Conservation (phyloP, 768 basidiomycete genomes). For the Mycena galopus region DNA sequence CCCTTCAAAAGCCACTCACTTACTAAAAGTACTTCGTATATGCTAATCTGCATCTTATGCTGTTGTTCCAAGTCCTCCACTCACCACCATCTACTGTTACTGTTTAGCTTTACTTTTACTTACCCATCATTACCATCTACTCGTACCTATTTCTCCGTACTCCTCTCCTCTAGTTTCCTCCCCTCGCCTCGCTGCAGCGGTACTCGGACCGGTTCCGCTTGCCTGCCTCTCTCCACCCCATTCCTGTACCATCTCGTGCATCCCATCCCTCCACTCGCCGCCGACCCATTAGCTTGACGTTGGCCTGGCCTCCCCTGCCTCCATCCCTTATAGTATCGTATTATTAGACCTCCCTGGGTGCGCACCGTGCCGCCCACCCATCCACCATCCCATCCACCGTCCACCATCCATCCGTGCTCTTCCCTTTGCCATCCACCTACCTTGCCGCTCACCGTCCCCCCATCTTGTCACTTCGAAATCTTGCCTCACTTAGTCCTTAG, state of each 20-base stretch:
- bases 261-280: no score
- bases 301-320: not conserved
- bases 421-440: not conserved
- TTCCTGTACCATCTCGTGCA: not conserved
- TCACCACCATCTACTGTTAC: not conserved
- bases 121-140: no score
- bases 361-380: no score
- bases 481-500: not conserved
- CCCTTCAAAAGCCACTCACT: not conserved
- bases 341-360: not conserved
- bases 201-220: not conserved
- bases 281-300: not conserved
- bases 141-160: not conserved
- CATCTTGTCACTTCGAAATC: not conserved
- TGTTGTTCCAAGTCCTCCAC: not conserved
- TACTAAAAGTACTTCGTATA: not conserved
- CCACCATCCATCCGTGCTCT: not conserved
- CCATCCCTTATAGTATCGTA: not conserved
- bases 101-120: no score
- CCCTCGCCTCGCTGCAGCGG: not conserved
- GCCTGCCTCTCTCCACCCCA: not conserved
- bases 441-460: not conserved
- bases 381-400: not conserved
- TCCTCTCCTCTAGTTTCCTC: not conserved
- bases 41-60: not conserved